Evolutionary conservation across 192 early-diverging fungal genomes (phyloP), one percentile per base, ranked within the genome.

Genomic region (Jimgerdemannia flammicorona): DNA sequence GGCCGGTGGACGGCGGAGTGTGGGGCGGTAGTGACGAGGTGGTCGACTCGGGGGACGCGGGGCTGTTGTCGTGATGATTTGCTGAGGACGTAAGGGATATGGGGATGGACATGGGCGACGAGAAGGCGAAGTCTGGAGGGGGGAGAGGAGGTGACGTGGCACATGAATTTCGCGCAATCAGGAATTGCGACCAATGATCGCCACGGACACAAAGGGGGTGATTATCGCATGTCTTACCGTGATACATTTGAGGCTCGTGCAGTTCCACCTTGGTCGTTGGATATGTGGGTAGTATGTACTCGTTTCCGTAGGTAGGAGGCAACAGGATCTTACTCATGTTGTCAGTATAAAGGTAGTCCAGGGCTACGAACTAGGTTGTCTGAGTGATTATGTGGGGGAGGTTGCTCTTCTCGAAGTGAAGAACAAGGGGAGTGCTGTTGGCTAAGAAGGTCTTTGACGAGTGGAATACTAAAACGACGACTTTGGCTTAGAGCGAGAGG

Each of bases 21-120:
- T 78, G 74, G 40, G 72, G 71, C 44, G 78, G 74, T 43, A 78
- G 70, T 59, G 78, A 73, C 40, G 78, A 74, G 64, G 81, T 72
- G 39, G 81, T 71, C 18, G 77, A 76, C 42, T 73, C 69, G 4
- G 75, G 79, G 41, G 72, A 74, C 18, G 77, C 73, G 11, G 79
- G 67, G 63, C 70, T 59, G 19, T 42, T 66, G 17, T 70, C 74
- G 29, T 70, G 66, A 41, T 64, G 70, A 41, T 63, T 42, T 14
- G 74, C 6, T 2, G 49, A 59, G 49, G 49, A 59, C 8, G 49
- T 59, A 59, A 59, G 49, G 49, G 49, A 59, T 6, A 59, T 59
- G 49, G 49, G 49, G 49, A 59, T 59, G 49, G 49, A 59, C 49
- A 59, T 59, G 49, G 49, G 49, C 49, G 49, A 59, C 49, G 49